Evolutionary conservation across 768 basidiomycete species (phyloP), one percentile per base, ranked within the genome.

Genomic region (Phylloporus sp.): DNA sequence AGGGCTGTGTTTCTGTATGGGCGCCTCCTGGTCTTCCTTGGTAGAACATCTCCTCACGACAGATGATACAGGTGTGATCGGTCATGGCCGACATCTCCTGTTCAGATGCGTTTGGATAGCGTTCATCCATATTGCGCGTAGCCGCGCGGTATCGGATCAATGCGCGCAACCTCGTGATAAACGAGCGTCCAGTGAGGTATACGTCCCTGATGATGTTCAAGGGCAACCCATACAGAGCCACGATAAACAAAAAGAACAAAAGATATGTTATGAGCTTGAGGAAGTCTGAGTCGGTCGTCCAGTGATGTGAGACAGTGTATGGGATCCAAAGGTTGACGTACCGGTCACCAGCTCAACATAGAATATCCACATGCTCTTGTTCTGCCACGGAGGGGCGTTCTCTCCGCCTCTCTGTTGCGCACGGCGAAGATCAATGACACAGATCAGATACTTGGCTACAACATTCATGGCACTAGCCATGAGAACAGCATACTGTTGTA

Each of bases 201-300:
- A 99, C 92, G 72, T 98, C 95, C 45, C 97, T 88, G 55, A 98
- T 81, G 57, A 98, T 95, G 73, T 99, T 97, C 50, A 99, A 76
- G 2, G 97, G 97, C 32, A 99, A 77, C 18, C 95, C 95, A 62
- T 97, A 95, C 73, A 90, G 88, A 2, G 91, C 86, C 61, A 97
- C 86, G 64, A 98, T 95, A 62, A 97, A 83, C 52, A 81, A 77
- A 78, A 98, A 99, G 80, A 97, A 98, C 31, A 85, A 72, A 56
- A 97, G 79, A 72, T 98, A 99, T 0, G 90, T 95, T 32, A 86
- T 76, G 58, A 98, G 78, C 69, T 97, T 97, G 59, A 93, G 72
- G 73, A 97, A 97, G 68, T 98, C 95, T 97, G 54, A 45, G 43
- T 43, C 16, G 20, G 20, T n/a, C 40, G 24, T 47, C 22, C 44